Percentiles rank a stretch among this genome's conserved stretches.
phyloP scores from a whole-genome alignment of 2,329 filamentous ascomycete species.

The Catunica adiposa region DNA sequence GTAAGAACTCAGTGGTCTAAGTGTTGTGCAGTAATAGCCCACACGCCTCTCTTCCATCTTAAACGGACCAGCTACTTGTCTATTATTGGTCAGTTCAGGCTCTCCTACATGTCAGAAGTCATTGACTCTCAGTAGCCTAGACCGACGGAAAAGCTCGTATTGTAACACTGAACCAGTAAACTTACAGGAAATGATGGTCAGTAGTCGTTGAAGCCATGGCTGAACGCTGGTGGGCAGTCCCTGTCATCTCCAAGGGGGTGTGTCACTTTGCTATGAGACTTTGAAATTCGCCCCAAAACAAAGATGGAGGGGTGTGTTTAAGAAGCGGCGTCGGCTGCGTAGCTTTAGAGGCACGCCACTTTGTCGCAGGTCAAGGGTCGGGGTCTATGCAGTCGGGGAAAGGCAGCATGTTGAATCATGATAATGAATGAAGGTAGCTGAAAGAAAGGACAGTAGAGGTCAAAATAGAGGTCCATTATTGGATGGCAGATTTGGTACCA shows the following conservation, averaged over 20 bases:
- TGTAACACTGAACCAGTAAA: not conserved
- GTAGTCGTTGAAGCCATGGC: not conserved
- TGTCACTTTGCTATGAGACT: not conserved
- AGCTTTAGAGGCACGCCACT: not conserved
- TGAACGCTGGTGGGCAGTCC: constrained; percentile 6
- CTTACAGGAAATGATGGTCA: not conserved
- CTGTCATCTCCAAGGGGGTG: constrained; percentile 9
- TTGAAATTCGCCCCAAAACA: not conserved
- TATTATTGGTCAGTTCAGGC: not conserved
- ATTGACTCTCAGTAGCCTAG: not conserved
- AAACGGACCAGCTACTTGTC: not conserved
- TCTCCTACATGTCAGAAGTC: not conserved
- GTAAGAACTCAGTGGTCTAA: not conserved
- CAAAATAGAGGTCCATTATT: no score
- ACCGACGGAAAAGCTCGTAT: not conserved
- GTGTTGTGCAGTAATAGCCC: not conserved
- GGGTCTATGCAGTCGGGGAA: not conserved
- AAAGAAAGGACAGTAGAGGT: not conserved
- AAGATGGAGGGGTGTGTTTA: not conserved
- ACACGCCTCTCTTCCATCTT: not conserved
- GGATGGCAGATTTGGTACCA: no score
- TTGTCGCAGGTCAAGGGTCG: not conserved
- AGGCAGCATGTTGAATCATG: not conserved
- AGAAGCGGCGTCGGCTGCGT: not conserved
- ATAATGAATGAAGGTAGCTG: not conserved